phyloP scores from a whole-genome alignment of 495 filamentous ascomycete genomes.

The Penicillium alfredii region DNA sequence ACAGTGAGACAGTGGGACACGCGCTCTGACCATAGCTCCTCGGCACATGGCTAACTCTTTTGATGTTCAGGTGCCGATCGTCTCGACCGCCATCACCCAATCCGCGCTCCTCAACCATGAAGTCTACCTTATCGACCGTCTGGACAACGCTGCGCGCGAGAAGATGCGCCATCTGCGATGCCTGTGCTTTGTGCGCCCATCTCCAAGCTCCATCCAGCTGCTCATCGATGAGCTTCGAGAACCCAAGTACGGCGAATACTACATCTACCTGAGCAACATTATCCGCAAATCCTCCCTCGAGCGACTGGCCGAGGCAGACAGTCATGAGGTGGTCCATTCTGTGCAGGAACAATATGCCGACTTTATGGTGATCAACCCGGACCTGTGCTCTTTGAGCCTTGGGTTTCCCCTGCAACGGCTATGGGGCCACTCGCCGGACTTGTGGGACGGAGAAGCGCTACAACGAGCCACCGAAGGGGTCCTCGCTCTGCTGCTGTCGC shows the following conservation, averaged over 20 bases:
- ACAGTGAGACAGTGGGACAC: slow-evolving; percentile 79
- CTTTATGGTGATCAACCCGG: slow-evolving; percentile 90
- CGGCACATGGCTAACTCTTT: slow-evolving; percentile 15
- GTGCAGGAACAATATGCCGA: slow-evolving; percentile 96
- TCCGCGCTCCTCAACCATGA: slow-evolving; percentile 94
- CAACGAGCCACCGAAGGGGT: slow-evolving; percentile 80
- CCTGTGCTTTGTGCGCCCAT: slow-evolving; percentile 87
- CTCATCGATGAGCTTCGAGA: slow-evolving; percentile 94
- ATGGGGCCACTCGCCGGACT: slow-evolving; percentile 69
- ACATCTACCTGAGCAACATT: slow-evolving; percentile 95
- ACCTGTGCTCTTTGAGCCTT: slow-evolving; percentile 79
- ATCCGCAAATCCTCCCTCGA: slow-evolving; percentile 95
- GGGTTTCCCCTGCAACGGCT: slow-evolving; percentile 68
- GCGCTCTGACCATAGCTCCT: slow-evolving; percentile 10
- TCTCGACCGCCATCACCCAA: slow-evolving; percentile 92
- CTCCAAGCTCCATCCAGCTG: slow-evolving; percentile 82
- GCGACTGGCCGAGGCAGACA: slow-evolving; percentile 92
- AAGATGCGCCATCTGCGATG: slow-evolving; percentile 98
- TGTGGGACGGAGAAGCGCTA: slow-evolving; percentile 84
- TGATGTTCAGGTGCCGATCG: slow-evolving; percentile 61
- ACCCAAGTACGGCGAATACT: slow-evolving; percentile 96
- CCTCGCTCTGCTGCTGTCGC: slow-evolving; percentile 70
- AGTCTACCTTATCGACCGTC: slow-evolving; percentile 92
- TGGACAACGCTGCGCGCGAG: slow-evolving; percentile 86
- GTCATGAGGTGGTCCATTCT: slow-evolving; percentile 87